Evolutionary conservation across 2,329 filamentous ascomycete species (phyloP), one percentile per base, ranked within the genome.

Genomic region (Verticillium albo-atrum): DNA sequence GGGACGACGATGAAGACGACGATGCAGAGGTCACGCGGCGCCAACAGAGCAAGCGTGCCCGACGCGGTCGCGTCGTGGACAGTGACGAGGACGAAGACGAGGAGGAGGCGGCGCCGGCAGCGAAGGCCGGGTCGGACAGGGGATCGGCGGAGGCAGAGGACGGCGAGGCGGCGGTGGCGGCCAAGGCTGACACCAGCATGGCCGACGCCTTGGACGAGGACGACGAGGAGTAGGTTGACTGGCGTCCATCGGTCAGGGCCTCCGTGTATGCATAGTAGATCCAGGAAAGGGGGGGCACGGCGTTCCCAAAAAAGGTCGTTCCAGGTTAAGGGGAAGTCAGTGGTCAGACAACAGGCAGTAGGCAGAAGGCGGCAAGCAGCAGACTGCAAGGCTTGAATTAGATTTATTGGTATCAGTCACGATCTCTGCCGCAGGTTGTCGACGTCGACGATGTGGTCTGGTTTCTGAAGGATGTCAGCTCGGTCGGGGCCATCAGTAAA

Each of bases 61-160:
- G 82, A 35, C 75, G 82, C 51, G 55, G 55, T 23, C 75, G 81
- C 35, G 79, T 85, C 28, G 70, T 85, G 42, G 81, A 84, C 57
- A 82, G 80, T 56, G 82, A 85, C 55, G 82, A 84, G 55, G 82
- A 82, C 6, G 80, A 82, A 4, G 77, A 77, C 23, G 74, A 70
- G 20, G 74, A 70, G 1, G 73, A 69, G 27, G 72, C 26, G 6
- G 59, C 50, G 3, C 47, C 25, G 58, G 57, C 6, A 57, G 67
- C 67, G n/a, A 66, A 69, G 10, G 64, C 65, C 2, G 55, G 60
- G 1, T 67, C 66, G 0, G 67, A 67, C 27, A 72, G 70, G 2
- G 70, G 67, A 7, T 67, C 58, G 14, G 61, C 35, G 28, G 67
- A 67, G 23, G 71, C 67, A 57, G 67, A 67, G 17, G 67, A 69